These are phyloP conservation scores for Diaporthe eres DNA, from an alignment of 2,329 filamentous ascomycete species.

Conservation along the genomic window DNA sequence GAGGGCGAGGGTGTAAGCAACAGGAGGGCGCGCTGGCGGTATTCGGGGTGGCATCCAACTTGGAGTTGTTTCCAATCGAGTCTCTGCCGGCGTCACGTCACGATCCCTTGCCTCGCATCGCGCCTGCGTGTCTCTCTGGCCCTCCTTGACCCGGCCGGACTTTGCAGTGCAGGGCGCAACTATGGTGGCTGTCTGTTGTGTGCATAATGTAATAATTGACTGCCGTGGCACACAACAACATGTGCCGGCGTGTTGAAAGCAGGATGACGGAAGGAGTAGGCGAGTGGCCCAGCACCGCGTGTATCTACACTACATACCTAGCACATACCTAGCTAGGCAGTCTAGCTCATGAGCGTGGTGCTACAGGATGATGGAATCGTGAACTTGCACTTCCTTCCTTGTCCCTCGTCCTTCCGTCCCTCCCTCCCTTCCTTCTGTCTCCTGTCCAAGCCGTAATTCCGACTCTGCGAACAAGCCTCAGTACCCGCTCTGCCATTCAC, in stretches of 20 bases:
- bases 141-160: background rate
- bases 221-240: background rate
- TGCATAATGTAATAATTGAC: background rate
- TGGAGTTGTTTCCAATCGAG: background rate
- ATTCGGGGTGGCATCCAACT: background rate
- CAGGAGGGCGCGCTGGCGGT: background rate
- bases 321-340: background rate
- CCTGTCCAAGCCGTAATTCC: background rate
- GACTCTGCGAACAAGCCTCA: background rate
- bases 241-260: slow-evolving; percentile 8
- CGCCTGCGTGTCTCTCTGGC: slow-evolving; percentile 12
- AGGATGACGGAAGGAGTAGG: slow-evolving; percentile 14
- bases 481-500: background rate
- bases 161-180: background rate
- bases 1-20: background rate
- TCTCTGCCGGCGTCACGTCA: slow-evolving; percentile 22
- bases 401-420: background rate
- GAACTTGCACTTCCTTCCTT: background rate
- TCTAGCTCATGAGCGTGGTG: background rate
- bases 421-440: background rate
- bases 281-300: background rate
- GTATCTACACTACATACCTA: background rate
- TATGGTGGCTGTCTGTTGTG: background rate
- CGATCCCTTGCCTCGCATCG: slow-evolving; percentile 28
- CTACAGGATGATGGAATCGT: background rate